These are phyloP conservation scores for Lactarius evosmus DNA, from an alignment of 768 basidiomycete genomes.

Conservation along the genomic window DNA sequence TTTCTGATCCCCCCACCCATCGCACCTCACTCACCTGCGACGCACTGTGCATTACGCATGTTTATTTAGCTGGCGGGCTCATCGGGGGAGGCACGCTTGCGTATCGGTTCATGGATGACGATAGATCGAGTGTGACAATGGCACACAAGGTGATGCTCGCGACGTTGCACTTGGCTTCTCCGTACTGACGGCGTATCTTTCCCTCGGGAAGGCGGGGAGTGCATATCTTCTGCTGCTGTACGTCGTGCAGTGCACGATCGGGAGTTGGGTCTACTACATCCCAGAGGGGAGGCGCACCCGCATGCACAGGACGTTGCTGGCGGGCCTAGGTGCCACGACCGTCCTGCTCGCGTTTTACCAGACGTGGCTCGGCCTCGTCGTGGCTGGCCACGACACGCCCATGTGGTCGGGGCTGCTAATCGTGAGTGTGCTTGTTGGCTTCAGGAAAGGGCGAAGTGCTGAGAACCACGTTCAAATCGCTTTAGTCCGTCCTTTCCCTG, in stretches of 20 bases:
- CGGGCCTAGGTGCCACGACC: slow-evolving; percentile 3
- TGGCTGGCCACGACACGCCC: background rate
- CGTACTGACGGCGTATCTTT: background rate
- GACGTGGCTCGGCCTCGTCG: slow-evolving; percentile 17
- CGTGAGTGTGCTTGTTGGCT: slow-evolving; percentile 7
- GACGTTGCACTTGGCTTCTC: background rate
- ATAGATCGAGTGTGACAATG: background rate
- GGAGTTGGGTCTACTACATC: slow-evolving; percentile 2
- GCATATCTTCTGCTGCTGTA: slow-evolving; percentile 5
- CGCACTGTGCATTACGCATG: background rate
- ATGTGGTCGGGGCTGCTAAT: slow-evolving; percentile 6
- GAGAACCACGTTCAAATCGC: background rate
- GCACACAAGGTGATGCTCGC: slow-evolving; percentile 10
- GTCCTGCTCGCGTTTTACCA: slow-evolving; percentile 13
- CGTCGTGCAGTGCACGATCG: slow-evolving; percentile 8
- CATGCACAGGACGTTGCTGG: slow-evolving; percentile 2
- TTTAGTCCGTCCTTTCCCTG: slow-evolving; percentile 2
- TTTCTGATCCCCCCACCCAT: background rate
- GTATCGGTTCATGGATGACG: slow-evolving; percentile 11
- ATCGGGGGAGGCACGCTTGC: slow-evolving; percentile 15
- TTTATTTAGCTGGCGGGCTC: slow-evolving; percentile 2
- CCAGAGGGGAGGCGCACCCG: background rate
- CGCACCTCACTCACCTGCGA: background rate
- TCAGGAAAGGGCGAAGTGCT: background rate
- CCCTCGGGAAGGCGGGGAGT: slow-evolving; percentile 7